Conservation (phyloP, 768 basidiomycete species). For the Hygrophorus pudorinus region DNA sequence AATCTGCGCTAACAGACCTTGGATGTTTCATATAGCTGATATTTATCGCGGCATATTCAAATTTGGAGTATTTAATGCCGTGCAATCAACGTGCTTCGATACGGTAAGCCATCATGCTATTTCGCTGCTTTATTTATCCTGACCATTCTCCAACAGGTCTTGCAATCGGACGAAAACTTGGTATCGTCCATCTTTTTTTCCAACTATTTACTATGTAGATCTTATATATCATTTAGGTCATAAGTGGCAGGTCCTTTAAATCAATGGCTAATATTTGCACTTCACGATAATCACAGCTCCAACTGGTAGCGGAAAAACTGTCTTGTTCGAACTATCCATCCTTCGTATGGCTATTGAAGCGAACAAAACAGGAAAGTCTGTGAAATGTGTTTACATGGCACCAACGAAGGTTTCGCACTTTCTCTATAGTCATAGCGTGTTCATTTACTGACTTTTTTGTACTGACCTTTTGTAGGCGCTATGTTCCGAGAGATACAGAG, state of each 20-base stretch:
- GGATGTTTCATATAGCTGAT: slow-evolving; percentile 46
- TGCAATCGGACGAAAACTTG: slow-evolving; percentile 52
- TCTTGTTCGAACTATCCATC: slow-evolving; percentile 86
- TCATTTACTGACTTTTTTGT: not conserved
- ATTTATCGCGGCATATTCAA: slow-evolving; percentile 75
- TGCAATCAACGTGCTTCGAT: slow-evolving; percentile 80
- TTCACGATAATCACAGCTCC: slow-evolving; percentile 49
- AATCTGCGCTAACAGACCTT: not conserved
- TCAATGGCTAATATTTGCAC: not conserved
- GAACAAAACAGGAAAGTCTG: slow-evolving; percentile 20
- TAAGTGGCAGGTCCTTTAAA: slow-evolving; percentile 44
- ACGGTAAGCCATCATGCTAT: slow-evolving; percentile 34
- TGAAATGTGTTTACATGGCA: slow-evolving; percentile 84
- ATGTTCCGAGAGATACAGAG: slow-evolving; percentile 73
- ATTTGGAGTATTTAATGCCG: slow-evolving; percentile 84
- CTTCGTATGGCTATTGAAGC: slow-evolving; percentile 55
- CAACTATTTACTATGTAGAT: slow-evolving; percentile 8
- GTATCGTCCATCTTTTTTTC: slow-evolving; percentile 25
- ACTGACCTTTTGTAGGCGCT: slow-evolving; percentile 47
- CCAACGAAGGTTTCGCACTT: slow-evolving; percentile 64
- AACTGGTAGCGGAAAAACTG: slow-evolving; percentile 94
- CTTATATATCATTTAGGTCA: slow-evolving; percentile 36
- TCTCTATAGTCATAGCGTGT: not conserved
- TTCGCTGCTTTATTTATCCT: not conserved
- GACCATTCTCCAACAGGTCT: slow-evolving; percentile 24